Evolutionary conservation across 2,329 filamentous ascomycete genomes (phyloP), one percentile per base, ranked within the genome.

Genomic region (Fusarium illudens): DNA sequence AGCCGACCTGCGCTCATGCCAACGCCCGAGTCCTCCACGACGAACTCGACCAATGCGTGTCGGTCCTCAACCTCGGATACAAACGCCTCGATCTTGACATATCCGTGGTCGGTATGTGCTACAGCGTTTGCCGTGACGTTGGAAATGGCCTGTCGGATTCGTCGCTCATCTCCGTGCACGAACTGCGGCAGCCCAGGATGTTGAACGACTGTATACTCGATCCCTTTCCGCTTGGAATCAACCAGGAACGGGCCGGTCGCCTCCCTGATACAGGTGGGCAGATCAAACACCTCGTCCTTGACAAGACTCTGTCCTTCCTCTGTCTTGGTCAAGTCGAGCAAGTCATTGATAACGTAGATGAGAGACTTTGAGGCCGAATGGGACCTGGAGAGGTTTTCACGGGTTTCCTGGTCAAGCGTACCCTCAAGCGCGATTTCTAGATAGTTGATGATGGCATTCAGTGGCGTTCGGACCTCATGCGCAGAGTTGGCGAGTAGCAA

Each of bases 391-490:
- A 97, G 81, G 63, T 96, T 96, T 6, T 97, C 94, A 19, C 94
- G 84, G 0, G 92, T 97, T 74, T 97, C 94, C 15, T 87, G 82
- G 67, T 97, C 94, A 4, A 97, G 81, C 0, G 84, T 81, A 0
- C 93, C 93, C 79, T 97, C 94, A 1, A 97, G 80, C 0, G 94
- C 94, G 67, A 97, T 97, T 71, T 97, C 94, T 1, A 97, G 85
- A 70, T 96, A 97, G 72, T 97, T 97, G 78, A 97, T 96, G 73
- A 97, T 97, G 15, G 94, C 94, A 73, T 97, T 97, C 3, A 97
- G 81, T 0, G 94, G 94, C 0, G 94, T 97, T 51, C 94, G 90
- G 9, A 97, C 93, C 80, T 97, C 94, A 68, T 97, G 94, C 0
- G 94, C 94, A 0, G 93, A 96, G 68, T 97, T 97, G 5, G 93